A percentile compares a stretch with the other conserved stretches of the same genome.
These are phyloP conservation scores for Cocos nucifera DNA, from an alignment of 176 grass and related monocot genomes.

Conservation along the genomic window DNA sequence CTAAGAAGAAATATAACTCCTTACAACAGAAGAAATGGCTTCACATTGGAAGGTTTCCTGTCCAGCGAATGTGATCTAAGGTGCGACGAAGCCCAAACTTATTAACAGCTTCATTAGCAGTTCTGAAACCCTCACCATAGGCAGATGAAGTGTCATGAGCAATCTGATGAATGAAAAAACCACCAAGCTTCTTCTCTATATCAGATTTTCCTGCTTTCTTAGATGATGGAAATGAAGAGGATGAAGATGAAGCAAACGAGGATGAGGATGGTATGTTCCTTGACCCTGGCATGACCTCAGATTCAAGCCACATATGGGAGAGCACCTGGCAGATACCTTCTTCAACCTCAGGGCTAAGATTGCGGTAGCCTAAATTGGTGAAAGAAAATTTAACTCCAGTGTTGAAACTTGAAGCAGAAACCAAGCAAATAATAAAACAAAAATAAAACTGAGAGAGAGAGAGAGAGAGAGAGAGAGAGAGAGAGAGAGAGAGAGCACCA, in stretches of 20 bases:
- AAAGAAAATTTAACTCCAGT: constrained; percentile 6
- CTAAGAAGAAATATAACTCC: too few species aligned
- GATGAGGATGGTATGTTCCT: constrained; percentile 34
- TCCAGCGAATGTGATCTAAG: constrained; percentile 69
- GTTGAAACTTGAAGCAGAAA: too few species aligned
- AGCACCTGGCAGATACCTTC: constrained; percentile 97
- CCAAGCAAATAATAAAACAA: too few species aligned
- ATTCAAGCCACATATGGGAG: constrained; percentile 86
- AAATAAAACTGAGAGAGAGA: too few species aligned
- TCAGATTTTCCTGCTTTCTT: constrained; percentile 85
- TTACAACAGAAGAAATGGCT: background rate
- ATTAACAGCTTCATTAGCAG: constrained; percentile 58
- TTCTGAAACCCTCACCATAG: constrained; percentile 88
- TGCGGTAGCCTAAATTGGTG: constrained; percentile 50
- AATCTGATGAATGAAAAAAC: constrained; percentile 98
- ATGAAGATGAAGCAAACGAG: constrained; percentile 26
- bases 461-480: too few species aligned
- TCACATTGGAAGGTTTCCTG: constrained; percentile 50
- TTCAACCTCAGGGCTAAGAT: constrained; percentile 62
- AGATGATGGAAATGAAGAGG: constrained; percentile 32
- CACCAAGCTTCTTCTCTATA: constrained; percentile 87
- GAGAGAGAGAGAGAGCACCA: too few species aligned
- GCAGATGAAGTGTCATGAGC: constrained; percentile 65
- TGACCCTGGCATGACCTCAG: constrained; percentile 67
- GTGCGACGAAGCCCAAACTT: constrained; percentile 68